These are phyloP conservation scores for Alternaria gaisen DNA, from an alignment of 2,329 filamentous ascomycete genomes.

Conservation along the genomic window DNA sequence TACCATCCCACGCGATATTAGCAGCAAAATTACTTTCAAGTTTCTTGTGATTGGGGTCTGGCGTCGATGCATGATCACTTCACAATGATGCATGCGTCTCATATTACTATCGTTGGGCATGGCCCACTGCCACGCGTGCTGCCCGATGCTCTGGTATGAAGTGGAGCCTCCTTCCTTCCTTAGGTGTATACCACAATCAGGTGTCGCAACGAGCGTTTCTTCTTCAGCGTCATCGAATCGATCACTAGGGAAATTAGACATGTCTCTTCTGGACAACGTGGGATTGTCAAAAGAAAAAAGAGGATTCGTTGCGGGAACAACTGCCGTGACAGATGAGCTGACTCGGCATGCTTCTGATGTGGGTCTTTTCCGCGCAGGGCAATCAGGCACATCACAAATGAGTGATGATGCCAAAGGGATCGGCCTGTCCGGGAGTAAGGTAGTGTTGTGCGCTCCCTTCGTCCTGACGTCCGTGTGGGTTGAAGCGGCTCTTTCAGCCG, in stretches of 20 bases:
- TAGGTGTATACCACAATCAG: background rate
- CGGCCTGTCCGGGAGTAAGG: background rate
- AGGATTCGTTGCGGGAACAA: background rate
- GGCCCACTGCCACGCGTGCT: background rate
- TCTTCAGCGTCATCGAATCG: background rate
- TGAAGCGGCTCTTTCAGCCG: constrained; percentile 3
- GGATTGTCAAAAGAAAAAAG: background rate
- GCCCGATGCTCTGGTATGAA: constrained; percentile 1
- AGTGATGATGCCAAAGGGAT: background rate
- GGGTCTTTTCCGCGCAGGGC: background rate
- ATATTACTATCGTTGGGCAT: background rate
- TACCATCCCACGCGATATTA: constrained; percentile 1
- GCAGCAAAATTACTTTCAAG: constrained; percentile 3
- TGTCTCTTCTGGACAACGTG: background rate
- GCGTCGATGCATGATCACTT: background rate
- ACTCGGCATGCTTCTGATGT: background rate
- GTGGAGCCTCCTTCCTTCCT: background rate
- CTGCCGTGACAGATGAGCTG: background rate
- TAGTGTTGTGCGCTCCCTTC: constrained; percentile 3
- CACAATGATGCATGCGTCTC: background rate
- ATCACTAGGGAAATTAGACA: background rate
- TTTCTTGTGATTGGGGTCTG: background rate
- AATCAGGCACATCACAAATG: background rate
- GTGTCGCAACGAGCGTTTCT: background rate
- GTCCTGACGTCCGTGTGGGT: background rate